Evolutionary conservation across 2,329 filamentous ascomycete genomes (phyloP).

Genomic region (Cladosporium sp.): DNA sequence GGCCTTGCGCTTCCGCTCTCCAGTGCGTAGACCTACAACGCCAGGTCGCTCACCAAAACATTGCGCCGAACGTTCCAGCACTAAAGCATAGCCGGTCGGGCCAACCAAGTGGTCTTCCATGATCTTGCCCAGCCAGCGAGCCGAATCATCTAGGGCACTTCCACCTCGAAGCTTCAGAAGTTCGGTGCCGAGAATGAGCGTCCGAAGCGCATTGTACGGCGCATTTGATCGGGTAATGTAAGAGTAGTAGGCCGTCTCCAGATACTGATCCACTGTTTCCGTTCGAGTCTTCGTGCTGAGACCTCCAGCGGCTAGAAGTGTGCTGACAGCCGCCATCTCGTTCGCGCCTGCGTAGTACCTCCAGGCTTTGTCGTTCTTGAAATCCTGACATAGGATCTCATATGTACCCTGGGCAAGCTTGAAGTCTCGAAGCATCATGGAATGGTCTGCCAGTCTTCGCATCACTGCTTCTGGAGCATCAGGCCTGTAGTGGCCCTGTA

Average conservation of each 20-base stretch:
- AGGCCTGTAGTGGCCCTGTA: slow-evolving; percentile 78
- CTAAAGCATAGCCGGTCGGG: slow-evolving; percentile 73
- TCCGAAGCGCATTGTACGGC: slow-evolving; percentile 78
- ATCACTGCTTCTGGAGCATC: slow-evolving; percentile 87
- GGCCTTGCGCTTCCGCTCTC: slow-evolving; percentile 76
- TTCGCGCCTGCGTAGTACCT: slow-evolving; percentile 89
- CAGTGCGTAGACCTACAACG: slow-evolving; percentile 66
- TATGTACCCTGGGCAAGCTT: slow-evolving; percentile 91
- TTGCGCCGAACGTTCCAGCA: slow-evolving; percentile 81
- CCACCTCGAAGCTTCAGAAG: slow-evolving; percentile 79
- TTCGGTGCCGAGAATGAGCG: slow-evolving; percentile 74
- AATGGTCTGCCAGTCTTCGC: slow-evolving; percentile 90
- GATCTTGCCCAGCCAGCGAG: slow-evolving; percentile 77
- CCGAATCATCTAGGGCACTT: slow-evolving; percentile 80
- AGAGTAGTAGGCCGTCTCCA: slow-evolving; percentile 89
- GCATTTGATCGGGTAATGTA: slow-evolving; percentile 83
- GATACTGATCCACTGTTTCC: slow-evolving; percentile 81
- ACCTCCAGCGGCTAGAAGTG: slow-evolving; percentile 71
- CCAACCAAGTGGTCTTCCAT: slow-evolving; percentile 79
- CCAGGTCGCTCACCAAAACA: slow-evolving; percentile 78
- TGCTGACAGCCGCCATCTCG: slow-evolving; percentile 89
- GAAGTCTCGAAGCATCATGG: slow-evolving; percentile 96
- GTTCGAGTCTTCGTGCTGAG: slow-evolving; percentile 73
- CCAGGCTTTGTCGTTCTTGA: slow-evolving; percentile 95
- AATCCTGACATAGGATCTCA: slow-evolving; percentile 85